Evolutionary conservation across 768 basidiomycete species (phyloP), one percentile per base, ranked within the genome.

Genomic region (Podaxis mareebaensis): DNA sequence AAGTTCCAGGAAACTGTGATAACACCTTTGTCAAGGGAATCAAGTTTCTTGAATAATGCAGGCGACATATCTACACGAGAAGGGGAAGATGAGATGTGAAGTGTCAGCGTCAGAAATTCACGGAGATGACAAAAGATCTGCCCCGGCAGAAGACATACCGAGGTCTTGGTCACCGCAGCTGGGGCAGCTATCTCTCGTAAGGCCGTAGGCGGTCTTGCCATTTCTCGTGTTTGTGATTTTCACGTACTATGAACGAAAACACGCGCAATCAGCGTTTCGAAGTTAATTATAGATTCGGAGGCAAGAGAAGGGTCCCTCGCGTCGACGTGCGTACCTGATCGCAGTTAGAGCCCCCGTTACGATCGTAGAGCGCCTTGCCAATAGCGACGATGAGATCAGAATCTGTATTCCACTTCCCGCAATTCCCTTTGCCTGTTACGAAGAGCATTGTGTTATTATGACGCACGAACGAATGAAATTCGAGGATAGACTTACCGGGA

Each of bases 361-460:
- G 67, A 65, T 81, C 79, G 69, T 86, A 92, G 26, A 85, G 82
- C 1, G 69, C 42, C 28, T 80, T 74, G 15, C 86, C 79, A 66
- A 92, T 81, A 13, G 91, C 91, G 52, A 91, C 80, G 63, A 92
- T 85, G 66, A 76, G 70, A 67, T 87, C 82, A 57, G 67, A 80
- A 70, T 83, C 71, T 39, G 53, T 72, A 70, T 89, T 82, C 56
- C 49, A 59, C 42, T 79, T 67, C 28, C 89, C 89, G 69, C 91
- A 92, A 73, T 90, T 89, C 49, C 89, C 90, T 26, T 78, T 68
- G 36, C 78, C 79, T 79, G 53, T 51, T n/a, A 58, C 57, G 33
- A 61, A 39, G 62, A 30, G 53, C 54, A 64, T 40, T 8, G 7
- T n/a, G 20, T 57, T 13, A 63, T 24, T 58, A 60, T 40, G 33